These are phyloP conservation scores for Fusarium sp. DNA, from an alignment of 2,329 filamentous ascomycete species.

Conservation along the genomic window DNA sequence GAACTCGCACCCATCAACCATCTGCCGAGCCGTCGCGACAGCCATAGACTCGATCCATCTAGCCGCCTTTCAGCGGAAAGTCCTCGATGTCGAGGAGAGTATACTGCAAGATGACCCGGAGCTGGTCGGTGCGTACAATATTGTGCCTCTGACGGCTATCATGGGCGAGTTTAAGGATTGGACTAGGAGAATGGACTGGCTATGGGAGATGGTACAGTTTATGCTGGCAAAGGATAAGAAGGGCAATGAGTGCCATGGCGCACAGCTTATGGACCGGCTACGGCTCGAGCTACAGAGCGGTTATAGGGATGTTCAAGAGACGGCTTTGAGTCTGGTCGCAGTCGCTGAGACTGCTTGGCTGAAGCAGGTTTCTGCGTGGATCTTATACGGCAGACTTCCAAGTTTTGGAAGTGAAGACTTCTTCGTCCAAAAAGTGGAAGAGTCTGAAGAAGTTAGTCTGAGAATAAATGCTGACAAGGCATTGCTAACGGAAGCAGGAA, in stretches of 20 bases:
- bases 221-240: slow-evolving; percentile 64
- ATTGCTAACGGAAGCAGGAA: slow-evolving; percentile 53
- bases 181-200: slow-evolving; percentile 86
- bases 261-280: slow-evolving; percentile 80
- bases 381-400: slow-evolving; percentile 87
- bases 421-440: slow-evolving; percentile 72
- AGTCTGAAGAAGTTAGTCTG: slow-evolving; percentile 55
- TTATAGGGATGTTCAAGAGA: slow-evolving; percentile 85
- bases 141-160: slow-evolving; percentile 88
- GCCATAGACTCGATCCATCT: slow-evolving; percentile 81
- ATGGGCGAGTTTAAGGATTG: slow-evolving; percentile 88
- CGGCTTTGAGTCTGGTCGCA: slow-evolving; percentile 77
- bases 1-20: slow-evolving; percentile 78
- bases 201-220: slow-evolving; percentile 78
- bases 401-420: slow-evolving; percentile 85
- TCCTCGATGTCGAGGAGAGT: slow-evolving; percentile 83
- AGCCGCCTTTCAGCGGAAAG: slow-evolving; percentile 81
- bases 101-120: slow-evolving; percentile 81
- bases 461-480: not conserved
- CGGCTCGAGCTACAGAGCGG: slow-evolving; percentile 85
- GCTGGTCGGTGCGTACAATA: slow-evolving; percentile 90
- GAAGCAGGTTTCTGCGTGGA: slow-evolving; percentile 89
- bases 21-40: slow-evolving; percentile 88
- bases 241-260: slow-evolving; percentile 68
- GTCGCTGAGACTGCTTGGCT: slow-evolving; percentile 92